A percentile compares a stretch with the other conserved stretches of the same genome.
phyloP scores from a whole-genome alignment of 73 alveolate genomes.

The Paramecium pentaurelia region DNA sequence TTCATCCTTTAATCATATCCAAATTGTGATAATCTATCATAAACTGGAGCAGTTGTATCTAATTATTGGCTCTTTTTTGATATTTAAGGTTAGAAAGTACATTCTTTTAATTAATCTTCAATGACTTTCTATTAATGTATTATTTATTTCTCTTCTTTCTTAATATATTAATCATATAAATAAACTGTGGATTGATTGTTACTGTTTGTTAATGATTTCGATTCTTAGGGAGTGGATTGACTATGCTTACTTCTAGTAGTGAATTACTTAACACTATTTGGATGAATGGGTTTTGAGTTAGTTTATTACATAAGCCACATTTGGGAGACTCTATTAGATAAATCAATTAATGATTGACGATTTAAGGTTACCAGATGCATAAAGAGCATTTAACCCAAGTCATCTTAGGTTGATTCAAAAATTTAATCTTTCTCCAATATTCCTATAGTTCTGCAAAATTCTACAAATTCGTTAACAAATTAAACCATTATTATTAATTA shows the following conservation, averaged over 20 bases:
- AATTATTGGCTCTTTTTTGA: not conserved
- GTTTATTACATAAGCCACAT: not conserved
- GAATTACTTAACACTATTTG: not conserved
- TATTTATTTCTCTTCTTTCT: not conserved
- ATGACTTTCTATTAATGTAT: not conserved
- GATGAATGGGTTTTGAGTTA: not conserved
- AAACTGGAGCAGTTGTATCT: not conserved
- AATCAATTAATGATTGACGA: not conserved
- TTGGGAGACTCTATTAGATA: not conserved
- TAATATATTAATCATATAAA: not conserved
- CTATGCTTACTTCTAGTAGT: not conserved
- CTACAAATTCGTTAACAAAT: not conserved
- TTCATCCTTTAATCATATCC: not conserved
- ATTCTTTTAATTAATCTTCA: not conserved
- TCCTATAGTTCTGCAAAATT: not conserved
- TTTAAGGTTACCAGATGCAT: not conserved
- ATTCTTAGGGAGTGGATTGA: not conserved
- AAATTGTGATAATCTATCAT: not conserved
- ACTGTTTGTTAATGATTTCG: not conserved
- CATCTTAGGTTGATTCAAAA: not conserved
- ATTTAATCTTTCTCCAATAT: not conserved
- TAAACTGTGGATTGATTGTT: not conserved
- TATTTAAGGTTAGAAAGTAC: not conserved
- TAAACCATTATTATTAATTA: constrained; percentile 1
- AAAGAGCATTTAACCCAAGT: not conserved